These are phyloP conservation scores for Diaporthe eres DNA, from an alignment of 2,329 filamentous ascomycete genomes.

Conservation along the genomic window DNA sequence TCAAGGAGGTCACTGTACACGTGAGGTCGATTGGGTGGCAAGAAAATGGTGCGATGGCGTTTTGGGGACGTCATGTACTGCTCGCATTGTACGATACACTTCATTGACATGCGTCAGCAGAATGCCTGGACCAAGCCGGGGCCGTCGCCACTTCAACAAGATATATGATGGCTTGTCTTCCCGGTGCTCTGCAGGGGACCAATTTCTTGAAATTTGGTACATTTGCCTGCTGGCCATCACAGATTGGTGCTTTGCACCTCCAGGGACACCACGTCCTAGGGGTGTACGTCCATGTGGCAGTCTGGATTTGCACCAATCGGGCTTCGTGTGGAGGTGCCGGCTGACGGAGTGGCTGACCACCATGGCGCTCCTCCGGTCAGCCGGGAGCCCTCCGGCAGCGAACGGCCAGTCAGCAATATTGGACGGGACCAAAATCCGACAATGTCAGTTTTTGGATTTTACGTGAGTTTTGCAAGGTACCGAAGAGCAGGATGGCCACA, in stretches of 20 bases:
- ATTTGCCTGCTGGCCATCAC: background rate
- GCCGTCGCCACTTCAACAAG: background rate
- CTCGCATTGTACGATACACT: background rate
- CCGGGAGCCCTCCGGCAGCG: background rate
- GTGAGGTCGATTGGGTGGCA: background rate
- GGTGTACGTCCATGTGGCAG: too few relatives aligned
- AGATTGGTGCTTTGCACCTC: background rate
- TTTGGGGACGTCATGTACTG: background rate
- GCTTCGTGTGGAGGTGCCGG: background rate
- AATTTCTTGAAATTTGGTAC: conserved; percentile 15
- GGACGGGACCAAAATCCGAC: background rate
- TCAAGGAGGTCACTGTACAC: too few relatives aligned
- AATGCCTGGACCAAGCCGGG: background rate
- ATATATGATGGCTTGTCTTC: conserved; percentile 11
- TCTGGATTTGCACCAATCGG: background rate
- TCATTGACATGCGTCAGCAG: background rate
- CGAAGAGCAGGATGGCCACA: background rate
- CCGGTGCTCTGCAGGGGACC: conserved; percentile 1
- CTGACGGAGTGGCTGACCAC: conserved; percentile 28
- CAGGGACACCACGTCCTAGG: too few relatives aligned
- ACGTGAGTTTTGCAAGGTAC: background rate
- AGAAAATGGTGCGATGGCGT: background rate
- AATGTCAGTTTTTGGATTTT: background rate
- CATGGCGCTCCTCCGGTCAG: conserved; percentile 19
- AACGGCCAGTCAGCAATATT: conserved; percentile 13